Evolutionary conservation across 257 asterid genomes (phyloP), one percentile per base, ranked within the genome.

Genomic region (Solanum piurae): DNA sequence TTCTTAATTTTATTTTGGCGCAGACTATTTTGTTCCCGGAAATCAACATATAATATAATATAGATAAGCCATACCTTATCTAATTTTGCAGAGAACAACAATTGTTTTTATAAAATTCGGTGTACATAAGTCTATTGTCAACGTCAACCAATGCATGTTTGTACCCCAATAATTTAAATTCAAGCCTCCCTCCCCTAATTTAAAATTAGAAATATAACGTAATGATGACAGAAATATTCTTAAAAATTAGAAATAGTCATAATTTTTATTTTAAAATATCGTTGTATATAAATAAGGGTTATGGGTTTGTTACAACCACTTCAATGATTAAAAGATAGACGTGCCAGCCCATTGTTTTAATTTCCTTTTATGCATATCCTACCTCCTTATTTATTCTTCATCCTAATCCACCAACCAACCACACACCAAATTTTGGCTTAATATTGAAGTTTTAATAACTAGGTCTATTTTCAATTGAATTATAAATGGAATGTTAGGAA

Each of bases 301-400:
- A 38, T 12, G 44, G 5, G 87, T 83, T 88, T 27, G 89, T 84
- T 73, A 62, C 79, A 88, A 84, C 89, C 66, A 88, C 89, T 58
- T 84, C 79, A 25, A 88, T 84, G 68, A 88, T 84, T 84, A 42
- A 85, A 85, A 29, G n/a, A 62, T 5, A 44, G 37, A 27, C 37
- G 3, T 84, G 58, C 60, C 83, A n/a, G 58, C 36, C 83, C 83
- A 38, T 76, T 23, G 16, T 75, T 40, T 38, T 38, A 55, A 55
- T 49, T 14, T 40, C 58, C 83, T 23, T 55, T 3, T 58, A n/a
- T 13, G 12, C 16, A 23, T 38, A 38, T 49, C 34, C 83, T 37
- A 38, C 55, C 83, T 75, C 83, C 44, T 60, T 60, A 60, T 9
- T 74, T 75, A 75, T 75, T 75, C 55, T 75, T 46, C 31, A 23